Conservation (phyloP, 2,329 filamentous ascomycete genomes). For the Microdochium nivale region DNA sequence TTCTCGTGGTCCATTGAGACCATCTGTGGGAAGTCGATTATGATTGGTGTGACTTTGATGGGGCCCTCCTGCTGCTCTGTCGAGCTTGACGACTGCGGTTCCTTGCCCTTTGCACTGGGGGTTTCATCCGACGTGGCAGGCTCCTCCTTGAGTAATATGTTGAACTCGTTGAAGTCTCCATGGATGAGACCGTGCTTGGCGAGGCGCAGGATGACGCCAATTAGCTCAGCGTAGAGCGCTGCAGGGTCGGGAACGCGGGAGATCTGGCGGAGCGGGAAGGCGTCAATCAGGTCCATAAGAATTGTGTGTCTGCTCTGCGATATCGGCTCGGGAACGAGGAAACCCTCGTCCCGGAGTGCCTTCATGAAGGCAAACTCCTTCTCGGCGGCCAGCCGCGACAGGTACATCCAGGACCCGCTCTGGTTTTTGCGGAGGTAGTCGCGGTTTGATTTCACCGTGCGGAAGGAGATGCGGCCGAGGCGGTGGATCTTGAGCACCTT, state of each 20-base stretch:
- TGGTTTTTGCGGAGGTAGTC: slow-evolving; percentile 77
- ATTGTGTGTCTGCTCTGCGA: slow-evolving; percentile 91
- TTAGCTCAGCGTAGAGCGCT: slow-evolving; percentile 82
- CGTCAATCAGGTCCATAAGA: slow-evolving; percentile 90
- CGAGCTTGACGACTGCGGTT: slow-evolving; percentile 19
- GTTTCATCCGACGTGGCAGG: slow-evolving; percentile 20
- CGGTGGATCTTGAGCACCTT: slow-evolving; percentile 92
- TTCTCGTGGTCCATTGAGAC: slow-evolving; percentile 90
- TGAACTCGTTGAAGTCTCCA: slow-evolving; percentile 99
- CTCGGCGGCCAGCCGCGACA: slow-evolving; percentile 83
- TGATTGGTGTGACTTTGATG: slow-evolving; percentile 61
- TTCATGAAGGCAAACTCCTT: slow-evolving; percentile 96
- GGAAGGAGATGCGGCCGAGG: slow-evolving; percentile 90
- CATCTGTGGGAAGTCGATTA: slow-evolving; percentile 99
- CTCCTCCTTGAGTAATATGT: slow-evolving; percentile 84
- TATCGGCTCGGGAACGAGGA: slow-evolving; percentile 81
- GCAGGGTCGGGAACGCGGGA: slow-evolving; percentile 75
- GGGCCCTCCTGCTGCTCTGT: slow-evolving; percentile 7
- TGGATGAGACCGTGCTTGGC: slow-evolving; percentile 88
- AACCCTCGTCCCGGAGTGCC: slow-evolving; percentile 72
- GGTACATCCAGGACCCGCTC: slow-evolving; percentile 94
- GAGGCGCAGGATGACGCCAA: slow-evolving; percentile 74
- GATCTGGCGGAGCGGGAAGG: slow-evolving; percentile 85
- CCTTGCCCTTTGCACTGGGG: slow-evolving; percentile 11
- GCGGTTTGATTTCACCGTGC: slow-evolving; percentile 89